Conservation (phyloP, 164 flowering plant species). For the Saururus chinensis region DNA sequence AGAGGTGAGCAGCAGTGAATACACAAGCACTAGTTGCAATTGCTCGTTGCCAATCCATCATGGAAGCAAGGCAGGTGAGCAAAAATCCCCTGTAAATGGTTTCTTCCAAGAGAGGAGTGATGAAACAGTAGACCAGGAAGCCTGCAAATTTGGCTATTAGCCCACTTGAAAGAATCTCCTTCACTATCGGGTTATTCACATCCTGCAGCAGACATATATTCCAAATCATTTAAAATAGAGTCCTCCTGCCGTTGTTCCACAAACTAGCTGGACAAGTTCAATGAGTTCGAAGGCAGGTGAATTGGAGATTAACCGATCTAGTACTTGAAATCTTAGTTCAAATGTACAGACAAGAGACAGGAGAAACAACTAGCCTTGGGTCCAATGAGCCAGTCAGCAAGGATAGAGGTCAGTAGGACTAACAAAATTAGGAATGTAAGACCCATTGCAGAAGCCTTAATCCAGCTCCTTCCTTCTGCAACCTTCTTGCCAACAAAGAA, state of each 20-base stretch:
- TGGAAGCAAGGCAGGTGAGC: conserved; percentile 45
- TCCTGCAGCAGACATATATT: conserved; percentile 23
- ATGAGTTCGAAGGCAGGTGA: not conserved
- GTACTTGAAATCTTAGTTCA: not conserved
- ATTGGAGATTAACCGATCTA: not conserved
- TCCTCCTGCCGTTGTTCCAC: not conserved
- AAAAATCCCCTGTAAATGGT: conserved; percentile 76
- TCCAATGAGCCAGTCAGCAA: conserved; percentile 48
- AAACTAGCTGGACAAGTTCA: not conserved
- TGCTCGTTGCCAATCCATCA: conserved; percentile 62
- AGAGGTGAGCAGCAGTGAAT: conserved; percentile 71
- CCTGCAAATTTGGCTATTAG: conserved; percentile 31
- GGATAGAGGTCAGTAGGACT: conserved; percentile 45
- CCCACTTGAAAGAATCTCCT: conserved; percentile 56
- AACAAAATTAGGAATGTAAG: conserved; percentile 37
- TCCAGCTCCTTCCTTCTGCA: conserved; percentile 45
- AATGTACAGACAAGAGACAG: not conserved
- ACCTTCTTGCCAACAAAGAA: conserved; percentile 24
- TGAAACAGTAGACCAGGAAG: conserved; percentile 43
- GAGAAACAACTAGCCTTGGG: conserved; percentile 38
- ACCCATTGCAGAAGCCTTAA: conserved; percentile 48
- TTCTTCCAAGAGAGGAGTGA: conserved; percentile 79
- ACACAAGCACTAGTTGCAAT: conserved; percentile 55
- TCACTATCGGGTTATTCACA: conserved; percentile 41
- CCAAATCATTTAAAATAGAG: not conserved